Evolutionary conservation across 805 yeast species (phyloP).

Genomic region (Candida dajiaensis): DNA sequence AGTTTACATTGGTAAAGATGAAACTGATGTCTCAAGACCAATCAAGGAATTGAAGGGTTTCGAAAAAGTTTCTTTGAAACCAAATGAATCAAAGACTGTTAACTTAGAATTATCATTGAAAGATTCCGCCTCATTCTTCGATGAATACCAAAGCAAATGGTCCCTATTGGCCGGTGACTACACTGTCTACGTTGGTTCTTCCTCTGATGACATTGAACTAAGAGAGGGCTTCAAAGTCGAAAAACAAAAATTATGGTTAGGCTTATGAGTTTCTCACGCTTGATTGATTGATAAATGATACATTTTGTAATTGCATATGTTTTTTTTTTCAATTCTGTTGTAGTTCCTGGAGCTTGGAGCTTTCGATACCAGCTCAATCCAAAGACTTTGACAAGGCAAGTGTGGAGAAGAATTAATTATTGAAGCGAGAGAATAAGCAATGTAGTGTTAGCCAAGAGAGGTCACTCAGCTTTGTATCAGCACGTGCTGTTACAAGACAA

Average conservation of each 20-base stretch:
- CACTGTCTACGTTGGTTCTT: slow-evolving; percentile 38
- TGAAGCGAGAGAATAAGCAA: too few relatives aligned
- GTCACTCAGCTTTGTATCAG: too few relatives aligned
- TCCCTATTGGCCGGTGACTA: slow-evolving; percentile 45
- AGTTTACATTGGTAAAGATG: slow-evolving; percentile 38
- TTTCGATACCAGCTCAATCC: too few relatives aligned
- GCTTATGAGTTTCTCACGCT: neutral
- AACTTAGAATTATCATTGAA: slow-evolving; percentile 35
- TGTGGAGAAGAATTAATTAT: too few relatives aligned
- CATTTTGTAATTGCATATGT: neutral
- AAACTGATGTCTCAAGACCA: slow-evolving; percentile 38
- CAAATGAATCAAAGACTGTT: slow-evolving; percentile 39
- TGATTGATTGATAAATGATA: neutral
- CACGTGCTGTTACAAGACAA: too few relatives aligned
- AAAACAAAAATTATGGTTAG: neutral
- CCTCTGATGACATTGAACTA: slow-evolving; percentile 18
- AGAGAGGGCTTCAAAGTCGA: slow-evolving; percentile 1
- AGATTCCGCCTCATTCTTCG: slow-evolving; percentile 49
- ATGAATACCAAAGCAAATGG: slow-evolving; percentile 45
- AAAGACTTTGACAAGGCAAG: too few relatives aligned
- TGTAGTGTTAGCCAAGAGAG: too few relatives aligned
- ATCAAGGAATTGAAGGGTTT: slow-evolving; percentile 56
- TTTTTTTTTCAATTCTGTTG: neutral
- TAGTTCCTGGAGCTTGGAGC: too few relatives aligned
- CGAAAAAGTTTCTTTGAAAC: slow-evolving; percentile 38